Percentiles rank a stretch among this genome's conserved stretches.
Conservation (phyloP, 2,329 filamentous ascomycete species). For the Acrodontium crateriforme region DNA sequence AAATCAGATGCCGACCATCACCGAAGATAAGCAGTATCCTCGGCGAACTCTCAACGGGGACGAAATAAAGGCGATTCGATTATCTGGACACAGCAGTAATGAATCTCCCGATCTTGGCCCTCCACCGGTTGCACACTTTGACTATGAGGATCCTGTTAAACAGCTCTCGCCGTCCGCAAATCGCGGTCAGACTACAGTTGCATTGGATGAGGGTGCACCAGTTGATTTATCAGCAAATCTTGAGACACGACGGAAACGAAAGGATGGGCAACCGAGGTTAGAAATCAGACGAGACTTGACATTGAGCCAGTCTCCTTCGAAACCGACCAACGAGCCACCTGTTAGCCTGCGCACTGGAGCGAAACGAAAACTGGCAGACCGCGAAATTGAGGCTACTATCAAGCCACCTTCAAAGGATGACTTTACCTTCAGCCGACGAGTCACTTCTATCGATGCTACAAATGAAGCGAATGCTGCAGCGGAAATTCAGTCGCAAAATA, state of each 20-base stretch:
- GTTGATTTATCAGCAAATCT: conserved; percentile 31
- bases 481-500: conserved; percentile 3
- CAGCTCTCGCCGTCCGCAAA: conserved; percentile 6
- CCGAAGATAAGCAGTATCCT: conserved; percentile 55
- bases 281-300: conserved; percentile 28
- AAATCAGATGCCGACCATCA: conserved; percentile 47
- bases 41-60: conserved; percentile 50
- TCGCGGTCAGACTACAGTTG: conserved; percentile 1
- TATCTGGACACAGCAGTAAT: conserved; percentile 39
- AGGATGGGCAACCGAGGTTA: conserved; percentile 35
- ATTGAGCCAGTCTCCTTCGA: conserved; percentile 26
- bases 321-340: conserved; percentile 21
- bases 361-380: conserved; percentile 44
- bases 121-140: conserved; percentile 40
- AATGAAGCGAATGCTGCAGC: conserved; percentile 2
- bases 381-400: conserved; percentile 31
- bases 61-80: conserved; percentile 37
- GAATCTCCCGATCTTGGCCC: conserved; percentile 57
- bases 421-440: conserved; percentile 33
- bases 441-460: conserved; percentile 1
- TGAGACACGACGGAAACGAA: conserved; percentile 39
- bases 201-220: conserved; percentile 21
- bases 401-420: conserved; percentile 23
- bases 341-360: conserved; percentile 32
- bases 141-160: conserved; percentile 34